Evolutionary conservation across 305 asterid species (phyloP).

Genomic region (Rubia balearica): DNA sequence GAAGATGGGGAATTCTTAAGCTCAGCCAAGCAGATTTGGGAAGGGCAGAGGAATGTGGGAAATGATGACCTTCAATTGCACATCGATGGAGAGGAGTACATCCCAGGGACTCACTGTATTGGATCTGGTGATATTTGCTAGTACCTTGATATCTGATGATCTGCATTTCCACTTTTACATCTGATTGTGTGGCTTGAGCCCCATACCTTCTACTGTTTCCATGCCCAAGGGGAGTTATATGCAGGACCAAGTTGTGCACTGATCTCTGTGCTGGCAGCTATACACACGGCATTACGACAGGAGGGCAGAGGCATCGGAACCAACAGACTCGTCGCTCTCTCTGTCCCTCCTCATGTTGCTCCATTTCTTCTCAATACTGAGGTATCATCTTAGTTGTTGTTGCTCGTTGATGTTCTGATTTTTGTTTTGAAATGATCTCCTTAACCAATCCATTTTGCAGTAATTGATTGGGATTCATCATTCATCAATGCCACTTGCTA

Average conservation of each 20-base stretch:
- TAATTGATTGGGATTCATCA: slow-evolving; percentile 88
- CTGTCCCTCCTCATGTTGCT: slow-evolving; percentile 91
- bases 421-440: slow-evolving; percentile 17
- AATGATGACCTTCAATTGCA: too few relatives aligned
- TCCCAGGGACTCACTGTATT: too few relatives aligned
- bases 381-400: slow-evolving; percentile 40
- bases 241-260: slow-evolving; percentile 33
- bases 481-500: slow-evolving; percentile 76
- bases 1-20: slow-evolving; percentile 3
- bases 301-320: slow-evolving; percentile 73
- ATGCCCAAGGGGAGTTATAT: slow-evolving; percentile 85
- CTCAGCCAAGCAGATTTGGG: too few relatives aligned
- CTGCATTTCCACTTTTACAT: too few relatives aligned
- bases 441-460: slow-evolving; percentile 35
- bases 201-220: slow-evolving; percentile 94
- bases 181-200: slow-evolving; percentile 21
- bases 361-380: slow-evolving; percentile 95
- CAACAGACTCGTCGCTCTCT: slow-evolving; percentile 92
- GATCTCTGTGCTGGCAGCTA: slow-evolving; percentile 45
- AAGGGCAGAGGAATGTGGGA: neutral
- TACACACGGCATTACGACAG: slow-evolving; percentile 87
- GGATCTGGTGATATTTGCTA: too few relatives aligned
- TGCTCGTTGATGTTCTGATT: slow-evolving; percentile 8
- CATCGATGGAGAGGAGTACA: too few relatives aligned
- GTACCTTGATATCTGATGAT: too few relatives aligned